Conservation (phyloP, 1,284 basidiomycete genomes). For the Trichosporon inkin region DNA sequence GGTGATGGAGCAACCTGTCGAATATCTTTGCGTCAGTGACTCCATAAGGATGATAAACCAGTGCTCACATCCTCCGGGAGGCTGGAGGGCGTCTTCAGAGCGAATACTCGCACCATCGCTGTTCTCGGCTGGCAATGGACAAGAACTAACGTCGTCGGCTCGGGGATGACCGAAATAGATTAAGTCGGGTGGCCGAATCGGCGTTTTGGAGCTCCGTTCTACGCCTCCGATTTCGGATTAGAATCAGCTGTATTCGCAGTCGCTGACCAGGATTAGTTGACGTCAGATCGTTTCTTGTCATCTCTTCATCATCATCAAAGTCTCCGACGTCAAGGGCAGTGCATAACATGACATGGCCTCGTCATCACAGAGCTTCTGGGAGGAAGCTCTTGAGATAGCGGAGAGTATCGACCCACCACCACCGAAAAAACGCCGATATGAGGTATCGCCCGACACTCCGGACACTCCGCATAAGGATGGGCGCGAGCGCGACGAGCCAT, state of each 20-base stretch:
- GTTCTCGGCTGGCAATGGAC: neutral
- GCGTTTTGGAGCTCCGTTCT: too few species aligned
- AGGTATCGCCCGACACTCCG: neutral
- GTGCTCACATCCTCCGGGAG: constrained; percentile 18
- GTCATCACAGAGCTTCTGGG: constrained; percentile 7
- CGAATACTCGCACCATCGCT: constrained; percentile 15
- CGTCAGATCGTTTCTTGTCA: neutral
- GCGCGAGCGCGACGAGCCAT: neutral
- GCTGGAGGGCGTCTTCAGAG: constrained; percentile 17
- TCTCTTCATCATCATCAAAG: neutral
- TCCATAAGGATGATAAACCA: too few species aligned
- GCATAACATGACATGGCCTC: constrained; percentile 8
- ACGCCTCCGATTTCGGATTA: too few species aligned
- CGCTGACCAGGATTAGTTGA: neutral
- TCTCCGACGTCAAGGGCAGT: neutral
- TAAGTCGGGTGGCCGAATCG: too few species aligned
- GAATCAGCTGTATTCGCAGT: neutral
- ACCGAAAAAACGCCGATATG: neutral
- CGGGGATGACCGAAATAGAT: constrained; percentile 2
- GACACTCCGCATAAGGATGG: neutral
- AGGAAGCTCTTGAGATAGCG: constrained; percentile 1
- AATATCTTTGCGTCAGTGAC: constrained; percentile 21
- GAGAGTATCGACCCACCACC: neutral
- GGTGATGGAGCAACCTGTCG: constrained; percentile 26
- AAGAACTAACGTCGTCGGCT: too few species aligned